Conservation (phyloP, 2,329 filamentous ascomycete genomes). For the Arachnomyces sp. region DNA sequence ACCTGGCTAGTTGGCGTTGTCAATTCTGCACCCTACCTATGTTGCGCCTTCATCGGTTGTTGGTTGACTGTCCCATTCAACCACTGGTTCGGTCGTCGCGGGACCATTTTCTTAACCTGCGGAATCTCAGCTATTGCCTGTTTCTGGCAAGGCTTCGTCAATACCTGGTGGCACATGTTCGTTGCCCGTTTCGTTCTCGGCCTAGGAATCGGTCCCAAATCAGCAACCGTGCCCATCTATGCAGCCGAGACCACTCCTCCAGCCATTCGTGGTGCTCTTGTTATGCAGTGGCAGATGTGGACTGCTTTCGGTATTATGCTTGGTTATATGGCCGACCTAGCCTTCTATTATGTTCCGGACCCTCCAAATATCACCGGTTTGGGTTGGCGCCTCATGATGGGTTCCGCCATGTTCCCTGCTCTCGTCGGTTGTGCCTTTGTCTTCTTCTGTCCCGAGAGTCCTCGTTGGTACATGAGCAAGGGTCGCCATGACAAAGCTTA, state of each 20-base stretch:
- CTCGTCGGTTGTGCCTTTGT: constrained; percentile 52
- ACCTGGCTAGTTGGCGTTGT: constrained; percentile 56
- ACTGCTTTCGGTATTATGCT: constrained; percentile 45
- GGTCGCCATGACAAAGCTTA: constrained; percentile 36
- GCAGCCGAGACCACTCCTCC: constrained; percentile 67
- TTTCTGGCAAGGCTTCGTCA: constrained; percentile 56
- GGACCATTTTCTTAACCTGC: constrained; percentile 69
- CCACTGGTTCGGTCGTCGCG: constrained; percentile 59
- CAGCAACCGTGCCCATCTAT: constrained; percentile 68
- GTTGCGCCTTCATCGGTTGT: constrained; percentile 61
- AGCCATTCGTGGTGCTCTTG: constrained; percentile 62
- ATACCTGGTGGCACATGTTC: constrained; percentile 65
- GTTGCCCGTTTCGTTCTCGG: constrained; percentile 65
- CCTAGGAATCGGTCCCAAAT: constrained; percentile 69
- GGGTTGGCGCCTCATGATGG: constrained; percentile 64
- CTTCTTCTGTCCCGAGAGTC: constrained; percentile 54
- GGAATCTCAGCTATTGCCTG: constrained; percentile 56
- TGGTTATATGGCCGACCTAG: constrained; percentile 54
- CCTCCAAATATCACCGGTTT: constrained; percentile 47
- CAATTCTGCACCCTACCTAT: constrained; percentile 53
- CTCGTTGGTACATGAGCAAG: constrained; percentile 43
- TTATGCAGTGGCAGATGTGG: constrained; percentile 73
- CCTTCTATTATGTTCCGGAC: constrained; percentile 52
- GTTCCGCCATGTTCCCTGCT: constrained; percentile 57
- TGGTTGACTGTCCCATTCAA: constrained; percentile 70